Conservation (phyloP, 495 filamentous ascomycete genomes). For the Hyaloscypha variabilis region DNA sequence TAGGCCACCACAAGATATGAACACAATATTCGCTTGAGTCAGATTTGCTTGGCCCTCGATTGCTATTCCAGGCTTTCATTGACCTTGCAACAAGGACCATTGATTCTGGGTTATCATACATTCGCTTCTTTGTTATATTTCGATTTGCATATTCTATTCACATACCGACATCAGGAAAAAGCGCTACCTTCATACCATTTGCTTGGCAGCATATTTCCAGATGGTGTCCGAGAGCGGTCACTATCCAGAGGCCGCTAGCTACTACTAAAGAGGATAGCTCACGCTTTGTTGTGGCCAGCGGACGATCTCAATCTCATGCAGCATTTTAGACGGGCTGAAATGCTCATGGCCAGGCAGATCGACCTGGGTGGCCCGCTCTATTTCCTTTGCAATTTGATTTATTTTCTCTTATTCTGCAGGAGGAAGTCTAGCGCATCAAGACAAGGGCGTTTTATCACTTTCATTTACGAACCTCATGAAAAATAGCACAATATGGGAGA, state of each 20-base stretch:
- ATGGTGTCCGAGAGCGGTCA: neutral
- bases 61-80: neutral
- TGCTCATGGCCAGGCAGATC: neutral
- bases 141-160: neutral
- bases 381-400: conserved; percentile 6
- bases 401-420: conserved; percentile 4
- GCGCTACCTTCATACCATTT: neutral
- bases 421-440: conserved; percentile 19
- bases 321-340: conserved; percentile 4
- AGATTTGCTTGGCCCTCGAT: neutral
- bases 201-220: neutral
- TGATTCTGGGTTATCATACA: neutral
- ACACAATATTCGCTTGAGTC: neutral
- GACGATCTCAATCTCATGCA: neutral
- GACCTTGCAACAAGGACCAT: neutral
- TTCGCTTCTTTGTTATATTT: neutral
- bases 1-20: neutral
- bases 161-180: neutral
- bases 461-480: conserved; percentile 20
- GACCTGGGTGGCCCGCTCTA: neutral
- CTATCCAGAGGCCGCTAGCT: neutral
- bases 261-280: conserved; percentile 10
- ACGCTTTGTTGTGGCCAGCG: neutral
- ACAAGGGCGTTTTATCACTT: conserved; percentile 12
- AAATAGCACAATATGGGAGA: conserved; percentile 12